Conservation (phyloP, 345 rosid species). For the Salix arbutifolia region DNA sequence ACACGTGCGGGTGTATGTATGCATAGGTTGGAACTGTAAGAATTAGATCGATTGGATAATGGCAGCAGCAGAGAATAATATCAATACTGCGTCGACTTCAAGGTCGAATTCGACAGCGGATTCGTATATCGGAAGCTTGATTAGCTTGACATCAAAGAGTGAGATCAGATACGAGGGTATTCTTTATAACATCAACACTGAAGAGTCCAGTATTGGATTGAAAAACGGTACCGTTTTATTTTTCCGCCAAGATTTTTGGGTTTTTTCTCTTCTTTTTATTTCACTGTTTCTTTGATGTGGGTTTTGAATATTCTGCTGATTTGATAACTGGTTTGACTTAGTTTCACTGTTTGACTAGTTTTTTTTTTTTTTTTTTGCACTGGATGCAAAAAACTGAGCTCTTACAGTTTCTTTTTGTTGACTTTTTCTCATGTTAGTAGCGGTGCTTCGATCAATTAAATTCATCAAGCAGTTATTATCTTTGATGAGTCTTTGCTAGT, state of each 20-base stretch:
- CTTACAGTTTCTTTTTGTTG: not conserved
- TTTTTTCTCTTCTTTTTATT: not conserved
- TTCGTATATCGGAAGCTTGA: slow-evolving; percentile 94
- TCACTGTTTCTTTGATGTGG: not conserved
- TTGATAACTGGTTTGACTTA: not conserved
- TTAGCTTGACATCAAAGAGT: slow-evolving; percentile 90
- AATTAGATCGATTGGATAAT: not conserved
- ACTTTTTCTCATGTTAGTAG: not conserved
- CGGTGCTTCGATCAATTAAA: not conserved
- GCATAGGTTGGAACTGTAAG: not conserved
- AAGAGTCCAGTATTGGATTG: slow-evolving; percentile 93
- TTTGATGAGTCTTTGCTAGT: not conserved
- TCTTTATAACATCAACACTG: slow-evolving; percentile 86
- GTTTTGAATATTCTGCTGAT: not conserved
- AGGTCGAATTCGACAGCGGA: slow-evolving; percentile 60
- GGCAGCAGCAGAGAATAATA: slow-evolving; percentile 60
- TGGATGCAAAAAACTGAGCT: not conserved
- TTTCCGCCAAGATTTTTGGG: not conserved
- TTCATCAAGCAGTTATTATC: not conserved
- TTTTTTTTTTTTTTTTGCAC: too few relatives aligned
- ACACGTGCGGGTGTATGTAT: not conserved
- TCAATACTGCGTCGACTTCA: slow-evolving; percentile 50
- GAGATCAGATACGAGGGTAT: slow-evolving; percentile 96
- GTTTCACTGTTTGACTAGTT: not conserved
- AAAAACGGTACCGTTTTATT: slow-evolving; percentile 58